A percentile compares a stretch with the other conserved stretches of the same genome.
Evolutionary conservation across 805 yeast species (phyloP).

Genomic region (Candida boidinii): DNA sequence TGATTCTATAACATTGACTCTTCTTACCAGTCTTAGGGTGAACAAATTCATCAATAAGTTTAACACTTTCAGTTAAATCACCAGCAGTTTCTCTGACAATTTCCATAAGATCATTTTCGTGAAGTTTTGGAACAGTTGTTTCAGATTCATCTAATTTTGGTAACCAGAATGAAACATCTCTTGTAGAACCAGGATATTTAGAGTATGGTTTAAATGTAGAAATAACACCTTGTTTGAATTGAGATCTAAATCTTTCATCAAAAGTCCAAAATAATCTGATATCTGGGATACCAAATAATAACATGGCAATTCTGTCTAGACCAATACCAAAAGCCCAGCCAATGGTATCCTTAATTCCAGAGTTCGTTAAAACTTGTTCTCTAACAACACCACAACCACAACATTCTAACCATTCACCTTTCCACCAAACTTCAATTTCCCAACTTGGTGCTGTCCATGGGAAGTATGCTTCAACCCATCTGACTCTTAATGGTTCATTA

Average conservation of each 20-base stretch:
- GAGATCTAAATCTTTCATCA: slow-evolving; percentile 68
- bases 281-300: slow-evolving; percentile 91
- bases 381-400: slow-evolving; percentile 93
- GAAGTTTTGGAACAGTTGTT: slow-evolving; percentile 30
- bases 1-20: slow-evolving; percentile 83
- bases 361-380: slow-evolving; percentile 63
- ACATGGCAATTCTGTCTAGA: slow-evolving; percentile 91
- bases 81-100: slow-evolving; percentile 78
- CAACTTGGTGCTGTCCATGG: slow-evolving; percentile 99
- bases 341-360: slow-evolving; percentile 59
- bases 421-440: slow-evolving; percentile 99
- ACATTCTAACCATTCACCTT: slow-evolving; percentile 95
- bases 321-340: slow-evolving; percentile 99
- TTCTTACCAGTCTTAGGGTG: slow-evolving; percentile 75
- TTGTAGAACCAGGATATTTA: slow-evolving; percentile 74
- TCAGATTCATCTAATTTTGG: slow-evolving; percentile 28
- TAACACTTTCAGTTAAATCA: slow-evolving; percentile 82
- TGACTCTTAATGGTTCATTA: slow-evolving; percentile 68
- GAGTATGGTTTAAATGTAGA: slow-evolving; percentile 80
- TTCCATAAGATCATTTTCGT: slow-evolving; percentile 92
- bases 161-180: slow-evolving; percentile 93
- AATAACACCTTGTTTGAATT: slow-evolving; percentile 60
- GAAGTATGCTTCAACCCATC: slow-evolving; percentile 94
- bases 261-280: slow-evolving; percentile 87
- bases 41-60: slow-evolving; percentile 67